Base-by-base conservation (phyloP, 371 early-diverging fungal genomes). In the Haplosporangium sp. region DNA sequence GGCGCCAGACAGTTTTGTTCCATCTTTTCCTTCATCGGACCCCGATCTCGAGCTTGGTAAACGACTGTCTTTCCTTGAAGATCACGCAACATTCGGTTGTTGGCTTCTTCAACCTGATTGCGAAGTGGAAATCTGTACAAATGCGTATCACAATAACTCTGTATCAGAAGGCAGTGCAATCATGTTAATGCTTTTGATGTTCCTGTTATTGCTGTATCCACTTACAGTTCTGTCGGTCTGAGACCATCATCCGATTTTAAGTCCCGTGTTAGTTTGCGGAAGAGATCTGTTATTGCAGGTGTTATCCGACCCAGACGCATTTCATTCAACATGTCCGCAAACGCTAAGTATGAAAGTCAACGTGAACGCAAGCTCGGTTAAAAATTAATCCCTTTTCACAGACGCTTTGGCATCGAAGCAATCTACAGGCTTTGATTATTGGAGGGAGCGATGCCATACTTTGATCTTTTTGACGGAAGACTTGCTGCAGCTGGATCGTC, bases 171-270 rank as follows among this genome's bases (percentile, higher is more conserved):
- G 21, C 1, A 40, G 14, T 40, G 10, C 21, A 47, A 11, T 13
- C 38, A 18, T n/a, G 12, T 43, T 0, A 13, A 5, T 14, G 38
- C 42, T 36, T 45, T 9, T 11, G 5, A 18, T 38, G 5, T 42
- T 5, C n/a, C 53, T 36, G 23, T 9, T 11, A 4, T 20, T 38
- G 5, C 20, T 5, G 13, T 41, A 12, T 47, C 55, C 12, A 71
- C 85, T 80, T 87, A 95, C 86, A 96, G 85, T 72, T 90, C 88
- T 1, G 95, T 93, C 2, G 95, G 92, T 56, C 83, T 80, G 51
- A 93, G 82, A 11, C 85, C 88, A 50, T 86, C 83, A 5, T 64
- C 63, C 1, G 68, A 67, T n/a, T 48, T 45, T 12, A 88, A 84
- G 48, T 55, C 56, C 6, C 94, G 83, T 4, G 76, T 69, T 18